phyloP scores from a whole-genome alignment of 2,329 filamentous ascomycete species.

The Thelonectria rubi region DNA sequence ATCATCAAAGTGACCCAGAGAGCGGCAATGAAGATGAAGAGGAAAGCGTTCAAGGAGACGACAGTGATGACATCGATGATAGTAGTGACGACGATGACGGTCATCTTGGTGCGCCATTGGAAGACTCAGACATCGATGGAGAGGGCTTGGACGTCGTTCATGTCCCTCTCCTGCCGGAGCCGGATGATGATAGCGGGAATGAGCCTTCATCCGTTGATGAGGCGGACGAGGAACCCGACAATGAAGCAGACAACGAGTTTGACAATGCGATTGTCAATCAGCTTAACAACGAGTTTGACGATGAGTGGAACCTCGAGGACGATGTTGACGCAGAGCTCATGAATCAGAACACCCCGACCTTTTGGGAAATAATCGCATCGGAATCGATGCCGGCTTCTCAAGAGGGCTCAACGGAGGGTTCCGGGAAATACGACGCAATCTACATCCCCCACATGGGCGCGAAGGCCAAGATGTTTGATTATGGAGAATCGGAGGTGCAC shows the following conservation, averaged over 20 bases:
- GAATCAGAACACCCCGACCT: too few relatives aligned
- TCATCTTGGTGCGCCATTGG: not conserved
- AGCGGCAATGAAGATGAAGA: constrained; percentile 33
- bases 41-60: constrained; percentile 26
- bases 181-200: too few relatives aligned
- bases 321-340: too few relatives aligned
- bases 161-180: constrained; percentile 36
- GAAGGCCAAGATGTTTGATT: constrained; percentile 30
- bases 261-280: too few relatives aligned
- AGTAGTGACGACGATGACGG: not conserved
- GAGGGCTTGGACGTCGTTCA: not conserved
- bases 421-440: constrained; percentile 30
- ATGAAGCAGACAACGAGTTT: too few relatives aligned
- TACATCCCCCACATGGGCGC: constrained; percentile 49
- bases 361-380: too few relatives aligned
- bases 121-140: not conserved
- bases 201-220: too few relatives aligned
- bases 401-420: not conserved
- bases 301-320: too few relatives aligned
- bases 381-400: too few relatives aligned
- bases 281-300: too few relatives aligned
- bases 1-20: constrained; percentile 1
- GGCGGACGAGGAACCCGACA: too few relatives aligned
- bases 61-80: constrained; percentile 27
- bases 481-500: constrained; percentile 23